Base-by-base conservation (phyloP, 139 green algal genomes). In the Asterochloris sp. region DNA sequence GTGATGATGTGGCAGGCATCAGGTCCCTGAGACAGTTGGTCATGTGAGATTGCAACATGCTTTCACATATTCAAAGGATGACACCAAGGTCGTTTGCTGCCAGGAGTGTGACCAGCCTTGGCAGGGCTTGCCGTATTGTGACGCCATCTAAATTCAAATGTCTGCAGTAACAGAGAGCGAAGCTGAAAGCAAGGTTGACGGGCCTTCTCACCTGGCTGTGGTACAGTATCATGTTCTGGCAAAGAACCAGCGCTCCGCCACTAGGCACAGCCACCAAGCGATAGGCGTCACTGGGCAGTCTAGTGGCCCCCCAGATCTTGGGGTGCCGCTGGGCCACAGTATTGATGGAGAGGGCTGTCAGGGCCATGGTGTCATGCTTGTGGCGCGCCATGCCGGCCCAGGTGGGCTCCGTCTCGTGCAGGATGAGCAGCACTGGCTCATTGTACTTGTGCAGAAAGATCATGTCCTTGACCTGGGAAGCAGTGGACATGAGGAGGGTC, bases 391-490 rank as follows among this genome's bases (percentile, higher is more conserved):
- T 81, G 28, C 92, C 96, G 0, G 87, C 86, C 94, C 95, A 99
- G 24, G 94, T 97, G 15, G 94, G 93, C 38, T 92, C 84, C 0
- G 78, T 79, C 60, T 99, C 95, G 78, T 97, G 92, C 79, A 98
- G 89, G 54, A 98, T 38, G 64, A 97, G 85, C 85, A 98, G 85
- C 82, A 96, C 91, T 0, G 96, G 95, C 87, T 98, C 95, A 62
- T 74, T 95, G 86, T 96, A 98, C 23, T 95, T 94, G 80, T 98
- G 92, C 68, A 98, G 89, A 80, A 98, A 98, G 1, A 86, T 88
- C 0, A 87, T 86, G 82, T 97, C 91, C 19, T 89, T 83, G 19
- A 97, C 92, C 83, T 93, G 82, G 21, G 13, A 62, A 69, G 24
- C 62, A 21, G 74, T 15, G 23, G 19, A 66, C 29, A 67, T 54